Percentiles rank a stretch among this genome's conserved stretches.
Evolutionary conservation across 2,329 filamentous ascomycete genomes (phyloP).

Genomic region (Cladosporium halotolerans): DNA sequence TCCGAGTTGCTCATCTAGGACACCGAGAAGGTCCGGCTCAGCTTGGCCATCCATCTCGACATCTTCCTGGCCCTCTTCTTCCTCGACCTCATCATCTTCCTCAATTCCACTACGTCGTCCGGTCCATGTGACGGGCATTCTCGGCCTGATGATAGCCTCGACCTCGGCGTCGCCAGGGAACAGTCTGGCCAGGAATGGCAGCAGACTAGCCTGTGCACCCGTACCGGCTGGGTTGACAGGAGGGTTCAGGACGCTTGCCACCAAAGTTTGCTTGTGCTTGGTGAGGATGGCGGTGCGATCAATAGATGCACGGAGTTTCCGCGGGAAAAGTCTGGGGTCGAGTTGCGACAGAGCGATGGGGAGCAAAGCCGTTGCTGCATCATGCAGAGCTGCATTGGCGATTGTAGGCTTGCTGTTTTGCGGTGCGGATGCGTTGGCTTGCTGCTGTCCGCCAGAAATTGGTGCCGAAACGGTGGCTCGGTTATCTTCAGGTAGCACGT

Average conservation of each 20-base stretch:
- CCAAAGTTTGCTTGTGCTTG: slow-evolving; percentile 63
- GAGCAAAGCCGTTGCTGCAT: slow-evolving; percentile 58
- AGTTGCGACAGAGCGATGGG: slow-evolving; percentile 51
- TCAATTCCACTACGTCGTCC: slow-evolving; percentile 6
- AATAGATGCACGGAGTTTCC: slow-evolving; percentile 65
- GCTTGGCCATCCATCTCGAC: slow-evolving; percentile 1
- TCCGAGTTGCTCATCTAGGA: slow-evolving; percentile 7
- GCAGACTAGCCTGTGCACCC: slow-evolving; percentile 57
- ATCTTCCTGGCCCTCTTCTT: slow-evolving; percentile 10
- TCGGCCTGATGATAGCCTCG: slow-evolving; percentile 60
- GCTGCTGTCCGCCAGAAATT: background rate
- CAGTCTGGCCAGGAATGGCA: slow-evolving; percentile 69
- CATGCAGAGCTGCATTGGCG: background rate
- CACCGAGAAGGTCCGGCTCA: slow-evolving; percentile 3
- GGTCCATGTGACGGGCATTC: slow-evolving; percentile 39
- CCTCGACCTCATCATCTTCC: slow-evolving; percentile 16
- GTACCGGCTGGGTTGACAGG: slow-evolving; percentile 32
- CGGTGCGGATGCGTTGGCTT: background rate
- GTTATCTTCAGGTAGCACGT: slow-evolving; percentile 53
- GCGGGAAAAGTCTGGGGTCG: slow-evolving; percentile 61
- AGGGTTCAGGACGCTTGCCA: slow-evolving; percentile 77
- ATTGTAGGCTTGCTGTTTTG: background rate
- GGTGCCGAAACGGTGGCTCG: slow-evolving; percentile 10
- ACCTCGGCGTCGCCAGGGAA: slow-evolving; percentile 59
- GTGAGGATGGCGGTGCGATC: slow-evolving; percentile 75